Evolutionary conservation across 345 rosid species (phyloP).

Genomic region (Alliaria petiolata): DNA sequence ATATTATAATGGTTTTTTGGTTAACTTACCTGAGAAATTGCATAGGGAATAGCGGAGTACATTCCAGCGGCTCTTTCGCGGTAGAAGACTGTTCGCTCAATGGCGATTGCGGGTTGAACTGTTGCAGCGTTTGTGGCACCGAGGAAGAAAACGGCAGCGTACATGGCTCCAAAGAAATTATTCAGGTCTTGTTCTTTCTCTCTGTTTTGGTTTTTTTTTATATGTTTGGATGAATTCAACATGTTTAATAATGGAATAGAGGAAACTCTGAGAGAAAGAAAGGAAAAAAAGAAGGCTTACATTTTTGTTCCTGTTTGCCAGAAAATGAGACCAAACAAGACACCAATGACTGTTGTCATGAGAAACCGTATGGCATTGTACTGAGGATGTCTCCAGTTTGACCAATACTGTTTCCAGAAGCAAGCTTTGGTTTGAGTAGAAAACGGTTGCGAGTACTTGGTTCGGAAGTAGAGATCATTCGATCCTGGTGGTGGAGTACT

Average conservation of each 20-base stretch:
- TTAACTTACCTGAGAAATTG: constrained; percentile 69
- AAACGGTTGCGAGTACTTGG: constrained; percentile 65
- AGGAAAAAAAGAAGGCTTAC: constrained; percentile 37
- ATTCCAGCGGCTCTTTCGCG: constrained; percentile 87
- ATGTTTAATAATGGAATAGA: neutral
- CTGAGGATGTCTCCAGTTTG: constrained; percentile 77
- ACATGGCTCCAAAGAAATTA: constrained; percentile 78
- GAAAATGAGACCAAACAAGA: constrained; percentile 67
- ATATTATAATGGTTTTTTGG: neutral
- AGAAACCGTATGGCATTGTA: constrained; percentile 69
- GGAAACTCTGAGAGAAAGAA: neutral
- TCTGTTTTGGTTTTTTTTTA: constrained; percentile 33
- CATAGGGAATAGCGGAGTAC: constrained; percentile 84
- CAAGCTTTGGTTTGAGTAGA: constrained; percentile 57
- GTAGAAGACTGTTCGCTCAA: constrained; percentile 78
- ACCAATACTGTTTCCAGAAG: constrained; percentile 75
- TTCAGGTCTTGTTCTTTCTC: constrained; percentile 49
- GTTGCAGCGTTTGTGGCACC: constrained; percentile 61
- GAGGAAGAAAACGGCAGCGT: constrained; percentile 54
- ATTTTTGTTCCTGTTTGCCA: constrained; percentile 59
- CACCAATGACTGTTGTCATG: constrained; percentile 50
- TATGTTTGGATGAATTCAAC: neutral
- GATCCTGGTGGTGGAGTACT: constrained; percentile 60
- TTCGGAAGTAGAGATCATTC: constrained; percentile 56
- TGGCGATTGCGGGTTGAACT: constrained; percentile 60